phyloP scores from a whole-genome alignment of 495 filamentous ascomycete species.

The Aspergillus diversus region DNA sequence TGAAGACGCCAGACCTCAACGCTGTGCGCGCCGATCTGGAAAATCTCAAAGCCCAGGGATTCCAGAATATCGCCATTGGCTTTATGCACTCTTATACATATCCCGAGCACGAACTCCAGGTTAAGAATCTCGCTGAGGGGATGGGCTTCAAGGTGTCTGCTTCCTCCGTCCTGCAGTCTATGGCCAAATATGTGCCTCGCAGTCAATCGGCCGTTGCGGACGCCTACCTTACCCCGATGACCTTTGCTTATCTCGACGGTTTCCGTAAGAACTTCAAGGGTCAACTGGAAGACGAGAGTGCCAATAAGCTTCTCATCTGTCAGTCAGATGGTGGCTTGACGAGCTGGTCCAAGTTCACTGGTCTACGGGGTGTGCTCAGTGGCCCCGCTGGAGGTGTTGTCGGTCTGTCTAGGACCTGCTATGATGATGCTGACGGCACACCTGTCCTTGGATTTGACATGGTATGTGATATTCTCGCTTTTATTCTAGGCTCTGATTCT shows the following conservation, averaged over 20 bases:
- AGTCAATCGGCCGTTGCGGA: constrained; percentile 87
- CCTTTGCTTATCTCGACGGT: constrained; percentile 82
- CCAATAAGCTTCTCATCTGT: constrained; percentile 45
- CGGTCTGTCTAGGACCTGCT: constrained; percentile 87
- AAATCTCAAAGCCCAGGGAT: constrained; percentile 35
- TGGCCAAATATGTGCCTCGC: constrained; percentile 68
- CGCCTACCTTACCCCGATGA: constrained; percentile 88
- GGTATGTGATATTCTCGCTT: constrained; percentile 37
- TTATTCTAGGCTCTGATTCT: not conserved
- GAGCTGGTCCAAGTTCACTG: constrained; percentile 50
- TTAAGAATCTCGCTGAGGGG: constrained; percentile 43
- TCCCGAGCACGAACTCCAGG: constrained; percentile 45
- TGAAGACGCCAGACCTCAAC: constrained; percentile 29
- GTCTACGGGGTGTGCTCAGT: constrained; percentile 52
- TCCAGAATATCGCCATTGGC: constrained; percentile 44
- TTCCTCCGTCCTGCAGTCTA: constrained; percentile 67
- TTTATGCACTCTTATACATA: constrained; percentile 53
- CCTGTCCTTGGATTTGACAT: constrained; percentile 95
- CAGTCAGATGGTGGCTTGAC: constrained; percentile 52
- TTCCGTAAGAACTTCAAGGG: constrained; percentile 63
- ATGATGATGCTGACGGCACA: constrained; percentile 75
- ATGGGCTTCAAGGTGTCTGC: constrained; percentile 53
- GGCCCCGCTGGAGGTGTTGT: constrained; percentile 69
- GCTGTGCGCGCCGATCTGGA: constrained; percentile 36
- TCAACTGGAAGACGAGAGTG: constrained; percentile 41